phyloP scores from a whole-genome alignment of 169 alveolate species.

The Plasmodium falciparum region DNA sequence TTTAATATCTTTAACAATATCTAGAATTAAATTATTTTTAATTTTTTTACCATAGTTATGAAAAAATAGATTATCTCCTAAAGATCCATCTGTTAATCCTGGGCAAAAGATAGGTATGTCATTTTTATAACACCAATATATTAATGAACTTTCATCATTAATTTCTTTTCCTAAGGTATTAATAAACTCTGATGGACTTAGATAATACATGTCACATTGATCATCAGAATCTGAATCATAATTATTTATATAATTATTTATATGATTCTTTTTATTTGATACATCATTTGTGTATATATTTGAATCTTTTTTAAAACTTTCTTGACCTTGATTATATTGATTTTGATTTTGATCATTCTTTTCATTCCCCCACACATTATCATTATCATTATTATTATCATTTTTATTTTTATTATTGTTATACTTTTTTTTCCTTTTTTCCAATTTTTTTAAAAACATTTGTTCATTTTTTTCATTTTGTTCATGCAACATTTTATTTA shows the following conservation, averaged over 20 bases:
- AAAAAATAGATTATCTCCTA: slow-evolving; percentile 97
- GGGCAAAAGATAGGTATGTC: slow-evolving; percentile 99
- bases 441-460: slow-evolving; percentile 36
- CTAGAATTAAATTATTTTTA: slow-evolving; percentile 91
- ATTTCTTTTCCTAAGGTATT: slow-evolving; percentile 96
- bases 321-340: too few relatives aligned
- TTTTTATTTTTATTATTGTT: background rate
- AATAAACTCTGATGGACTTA: slow-evolving; percentile 93
- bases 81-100: slow-evolving; percentile 99
- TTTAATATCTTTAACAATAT: slow-evolving; percentile 95
- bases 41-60: slow-evolving; percentile 87
- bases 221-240: slow-evolving; percentile 45
- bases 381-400: background rate
- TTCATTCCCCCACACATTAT: too few relatives aligned
- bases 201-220: slow-evolving; percentile 83
- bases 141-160: slow-evolving; percentile 95
- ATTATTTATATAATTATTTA: too few relatives aligned
- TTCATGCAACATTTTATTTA: slow-evolving; percentile 94
- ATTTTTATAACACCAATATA: slow-evolving; percentile 99
- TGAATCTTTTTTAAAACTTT: too few relatives aligned
- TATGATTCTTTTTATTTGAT: too few relatives aligned
- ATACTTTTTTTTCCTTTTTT: slow-evolving; percentile 15
- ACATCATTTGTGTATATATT: too few relatives aligned
- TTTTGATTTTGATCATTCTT: too few relatives aligned
- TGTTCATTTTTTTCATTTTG: slow-evolving; percentile 84